Base-by-base conservation (phyloP, 2,329 filamentous ascomycete species). In the Alternaria solani region DNA sequence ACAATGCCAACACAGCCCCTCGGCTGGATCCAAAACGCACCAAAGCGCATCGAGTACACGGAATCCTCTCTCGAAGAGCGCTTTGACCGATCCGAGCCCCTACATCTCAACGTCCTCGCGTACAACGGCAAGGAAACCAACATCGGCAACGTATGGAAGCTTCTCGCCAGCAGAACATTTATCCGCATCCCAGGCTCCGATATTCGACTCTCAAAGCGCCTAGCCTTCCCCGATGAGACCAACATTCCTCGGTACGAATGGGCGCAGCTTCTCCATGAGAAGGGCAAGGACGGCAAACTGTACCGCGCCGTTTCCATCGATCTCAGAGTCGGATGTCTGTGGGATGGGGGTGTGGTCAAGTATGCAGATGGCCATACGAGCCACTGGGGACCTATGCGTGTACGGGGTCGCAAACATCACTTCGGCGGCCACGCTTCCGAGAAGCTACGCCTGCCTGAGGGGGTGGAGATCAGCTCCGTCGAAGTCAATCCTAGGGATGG, bases 291-390 rank as follows among this genome's bases (percentile, higher is more conserved):
- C 30, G 79, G 78, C 34, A 62, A 56, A 20, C 36, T 83, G 4
- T 69, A 79, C 11, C 71, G 73, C n/a, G 82, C 81, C 1, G 75
- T 69, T 2, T 76, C 72, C 16, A 80, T 85, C 28, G 82, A 85
- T 61, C 64, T 84, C 3, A 75, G 81, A 2, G 79, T 83, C 6
- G 83, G 83, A 4, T 75, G 70, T 41, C 65, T 72, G 7, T 78
- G 84, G 41, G 82, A 85, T 52, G 82, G 83, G 26, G 81, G 79
- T 5, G 75, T 81, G 32, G 78, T 85, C 3, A 73, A 81, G 61
- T 85, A 81, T 63, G 71, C 69, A 44, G 82, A 84, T 54, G 82
- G 81, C 8, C 73, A 76, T n/a, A 68, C 64, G 9, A 75, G 78
- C 14, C 80, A 81, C 28, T 84, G 82, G 66, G 82, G 83, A 0